These are phyloP conservation scores for Fusarium camptoceras DNA, from an alignment of 2,329 filamentous ascomycete species.

Conservation along the genomic window DNA sequence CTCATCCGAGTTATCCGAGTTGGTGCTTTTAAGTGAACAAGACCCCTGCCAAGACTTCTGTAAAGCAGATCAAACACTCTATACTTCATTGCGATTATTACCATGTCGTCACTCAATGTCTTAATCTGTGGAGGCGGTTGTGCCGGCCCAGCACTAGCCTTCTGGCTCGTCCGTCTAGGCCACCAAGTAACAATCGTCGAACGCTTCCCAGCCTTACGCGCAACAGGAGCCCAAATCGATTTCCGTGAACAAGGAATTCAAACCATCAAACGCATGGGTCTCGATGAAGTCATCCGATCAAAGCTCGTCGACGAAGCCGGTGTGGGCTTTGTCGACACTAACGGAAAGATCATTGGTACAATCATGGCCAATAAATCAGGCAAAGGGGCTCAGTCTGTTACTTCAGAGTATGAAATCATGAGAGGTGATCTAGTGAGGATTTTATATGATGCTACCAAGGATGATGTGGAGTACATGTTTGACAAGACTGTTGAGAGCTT, in stretches of 20 bases:
- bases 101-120: slow-evolving; percentile 29
- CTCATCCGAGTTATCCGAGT: not conserved
- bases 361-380: slow-evolving; percentile 30
- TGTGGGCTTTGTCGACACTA: slow-evolving; percentile 3
- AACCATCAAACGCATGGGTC: slow-evolving; percentile 19
- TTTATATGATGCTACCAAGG: slow-evolving; percentile 49
- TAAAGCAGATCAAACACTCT: not conserved
- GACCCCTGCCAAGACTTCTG: not conserved
- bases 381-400: slow-evolving; percentile 52
- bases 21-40: not conserved
- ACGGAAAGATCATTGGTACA: slow-evolving; percentile 18
- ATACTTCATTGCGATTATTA: not conserved
- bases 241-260: slow-evolving; percentile 31
- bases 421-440: slow-evolving; percentile 62
- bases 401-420: slow-evolving; percentile 66
- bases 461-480: slow-evolving; percentile 15
- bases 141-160: slow-evolving; percentile 49
- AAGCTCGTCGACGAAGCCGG: slow-evolving; percentile 26
- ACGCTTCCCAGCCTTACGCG: slow-evolving; percentile 42
- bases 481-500: slow-evolving; percentile 21
- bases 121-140: slow-evolving; percentile 52
- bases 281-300: slow-evolving; percentile 2
- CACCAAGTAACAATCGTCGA: slow-evolving; percentile 56
- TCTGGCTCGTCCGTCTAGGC: slow-evolving; percentile 48
- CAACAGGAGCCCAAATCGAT: slow-evolving; percentile 33